Evolutionary conservation across 73 alveolate species (phyloP), one percentile per base, ranked within the genome.

Genomic region (Paramecium bursaria): DNA sequence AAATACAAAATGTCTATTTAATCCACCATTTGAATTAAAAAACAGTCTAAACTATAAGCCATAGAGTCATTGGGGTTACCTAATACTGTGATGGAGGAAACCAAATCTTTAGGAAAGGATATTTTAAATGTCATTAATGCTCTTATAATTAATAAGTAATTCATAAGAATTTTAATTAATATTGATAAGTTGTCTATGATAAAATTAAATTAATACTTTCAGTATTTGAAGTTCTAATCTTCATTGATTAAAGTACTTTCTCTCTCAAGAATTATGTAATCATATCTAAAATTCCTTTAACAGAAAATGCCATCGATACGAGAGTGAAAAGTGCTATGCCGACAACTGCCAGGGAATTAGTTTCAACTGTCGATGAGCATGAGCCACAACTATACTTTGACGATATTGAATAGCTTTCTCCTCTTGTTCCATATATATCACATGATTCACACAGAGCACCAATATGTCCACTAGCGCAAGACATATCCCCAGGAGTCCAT

Each of bases 381-480:
- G 73, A 49, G 2, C 87, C 87, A 50, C 87, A 75, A 31, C 50
- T 75, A 46, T 48, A 75, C 26, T 75, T 26, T 6, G 54, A 47
- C 14, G 76, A 49, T 17, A 75, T 42, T 1, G 87, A 75, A 50
- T 75, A 75, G 33, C 50, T 0, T 19, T 53, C 55, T 0, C 87
- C 87, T 47, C 87, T 50, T 3, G 30, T 75, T 29, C 87, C 87
- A 48, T 42, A 48, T 0, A 77, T 77, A 14, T 77, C 88, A 53
- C 88, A 77, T 31, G 39, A 46, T 52, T 77, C 88, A 39, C 88
- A 77, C 11, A 77, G 31, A 4, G 88, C 88, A 17, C 88, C 88
- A 10, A 77, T 13, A 77, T 77, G 82, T 22, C 88, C 88, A 19
- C 35, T 80, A 29, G 46, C 27, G 15, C 88, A 77, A 3, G 80